These are phyloP conservation scores for Vishniacozyma victoriae DNA, from an alignment of 768 basidiomycete species.

Conservation along the genomic window DNA sequence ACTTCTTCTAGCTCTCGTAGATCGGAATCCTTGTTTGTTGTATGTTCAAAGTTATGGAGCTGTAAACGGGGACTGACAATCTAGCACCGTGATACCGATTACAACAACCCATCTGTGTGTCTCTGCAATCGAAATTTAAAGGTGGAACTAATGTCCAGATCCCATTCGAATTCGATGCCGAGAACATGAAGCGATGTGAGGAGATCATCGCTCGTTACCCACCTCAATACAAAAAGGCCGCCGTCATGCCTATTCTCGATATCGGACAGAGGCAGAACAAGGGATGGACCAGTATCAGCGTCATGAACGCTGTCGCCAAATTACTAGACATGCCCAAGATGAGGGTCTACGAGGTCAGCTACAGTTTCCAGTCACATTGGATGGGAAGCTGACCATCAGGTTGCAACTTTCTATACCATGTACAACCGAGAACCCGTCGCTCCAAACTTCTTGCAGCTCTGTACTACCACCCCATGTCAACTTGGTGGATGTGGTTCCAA, in stretches of 20 bases:
- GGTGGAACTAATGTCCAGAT: no score
- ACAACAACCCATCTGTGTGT: constrained; percentile 83
- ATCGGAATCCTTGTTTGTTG: constrained; percentile 84
- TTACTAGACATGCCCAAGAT: constrained; percentile 90
- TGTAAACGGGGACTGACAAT: not conserved
- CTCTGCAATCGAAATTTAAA: not conserved
- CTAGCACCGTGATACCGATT: constrained; percentile 91
- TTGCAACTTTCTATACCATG: constrained; percentile 99
- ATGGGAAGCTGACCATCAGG: constrained; percentile 47
- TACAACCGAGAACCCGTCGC: constrained; percentile 98
- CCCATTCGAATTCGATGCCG: constrained; percentile 74
- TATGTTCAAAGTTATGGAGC: constrained; percentile 49
- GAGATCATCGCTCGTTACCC: constrained; percentile 92
- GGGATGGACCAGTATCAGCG: constrained; percentile 95
- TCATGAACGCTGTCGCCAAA: constrained; percentile 97
- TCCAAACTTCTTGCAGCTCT: constrained; percentile 90
- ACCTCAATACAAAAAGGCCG: constrained; percentile 97
- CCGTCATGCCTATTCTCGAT: constrained; percentile 92
- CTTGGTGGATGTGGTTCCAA: constrained; percentile 70
- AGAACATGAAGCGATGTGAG: constrained; percentile 76
- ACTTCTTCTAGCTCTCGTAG: constrained; percentile 51
- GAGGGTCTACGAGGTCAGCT: constrained; percentile 80
- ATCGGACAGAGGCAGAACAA: constrained; percentile 96
- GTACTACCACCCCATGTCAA: constrained; percentile 99
- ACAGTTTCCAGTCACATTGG: not conserved